Evolutionary conservation across 148 eudicot species (phyloP).

Genomic region (Silene latifolia): DNA sequence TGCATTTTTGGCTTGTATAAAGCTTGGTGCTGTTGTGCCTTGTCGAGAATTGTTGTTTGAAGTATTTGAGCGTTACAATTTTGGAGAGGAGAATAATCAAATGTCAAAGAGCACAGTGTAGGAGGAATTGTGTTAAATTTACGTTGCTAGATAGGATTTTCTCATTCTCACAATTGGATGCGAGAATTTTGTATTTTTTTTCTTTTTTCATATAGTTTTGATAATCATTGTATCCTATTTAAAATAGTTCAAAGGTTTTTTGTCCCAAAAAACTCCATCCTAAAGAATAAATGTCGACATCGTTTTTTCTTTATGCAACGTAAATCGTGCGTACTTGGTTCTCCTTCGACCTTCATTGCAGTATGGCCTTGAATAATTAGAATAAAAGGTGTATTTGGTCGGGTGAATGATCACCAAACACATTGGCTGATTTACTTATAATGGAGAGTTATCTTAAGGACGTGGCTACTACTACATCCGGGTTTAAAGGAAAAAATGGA

Average conservation of each 20-base stretch:
- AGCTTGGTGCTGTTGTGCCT: slow-evolving; percentile 93
- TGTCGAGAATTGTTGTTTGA: slow-evolving; percentile 81
- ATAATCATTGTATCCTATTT: neutral
- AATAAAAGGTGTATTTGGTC: too few species aligned
- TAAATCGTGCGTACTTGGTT: too few species aligned
- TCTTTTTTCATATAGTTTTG: neutral
- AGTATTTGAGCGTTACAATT: slow-evolving; percentile 50
- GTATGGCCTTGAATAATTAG: too few species aligned
- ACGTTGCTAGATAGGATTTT: slow-evolving; percentile 10
- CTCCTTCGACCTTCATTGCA: too few species aligned
- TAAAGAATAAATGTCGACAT: slow-evolving; percentile 2
- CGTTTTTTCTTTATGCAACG: too few species aligned
- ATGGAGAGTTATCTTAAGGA: too few species aligned
- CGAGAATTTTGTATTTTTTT: slow-evolving; percentile 1
- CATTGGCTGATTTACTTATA: too few species aligned
- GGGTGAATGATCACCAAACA: too few species aligned
- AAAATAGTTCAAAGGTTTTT: neutral
- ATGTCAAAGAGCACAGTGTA: slow-evolving; percentile 24
- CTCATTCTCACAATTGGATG: neutral
- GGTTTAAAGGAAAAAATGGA: too few species aligned
- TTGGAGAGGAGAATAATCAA: slow-evolving; percentile 43
- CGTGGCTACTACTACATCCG: too few species aligned
- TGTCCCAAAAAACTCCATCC: neutral
- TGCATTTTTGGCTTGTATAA: slow-evolving; percentile 91
- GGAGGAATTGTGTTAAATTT: neutral